A percentile compares a stretch with the other conserved stretches of the same genome.
phyloP scores from a whole-genome alignment of 495 filamentous ascomycete genomes.

The Xylaria longipes region DNA sequence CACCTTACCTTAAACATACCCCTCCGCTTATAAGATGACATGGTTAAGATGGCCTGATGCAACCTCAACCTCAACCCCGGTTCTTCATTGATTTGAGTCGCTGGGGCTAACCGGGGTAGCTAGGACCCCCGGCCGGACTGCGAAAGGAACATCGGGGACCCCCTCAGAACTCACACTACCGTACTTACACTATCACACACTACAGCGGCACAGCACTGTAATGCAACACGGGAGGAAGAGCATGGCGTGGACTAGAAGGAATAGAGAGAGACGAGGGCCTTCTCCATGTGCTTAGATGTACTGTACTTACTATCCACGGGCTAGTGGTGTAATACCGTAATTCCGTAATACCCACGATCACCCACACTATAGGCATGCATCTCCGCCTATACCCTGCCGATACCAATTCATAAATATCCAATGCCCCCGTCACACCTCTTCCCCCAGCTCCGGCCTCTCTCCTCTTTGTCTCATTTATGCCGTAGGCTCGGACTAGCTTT shows the following conservation, averaged over 20 bases:
- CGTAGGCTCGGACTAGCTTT: background rate
- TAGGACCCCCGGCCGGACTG: conserved; percentile 2
- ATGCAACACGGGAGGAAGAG: background rate
- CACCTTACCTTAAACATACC: conserved; percentile 12
- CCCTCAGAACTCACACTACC: conserved; percentile 1
- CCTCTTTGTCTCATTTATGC: conserved; percentile 12
- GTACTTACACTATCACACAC: background rate
- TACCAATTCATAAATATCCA: conserved; percentile 14
- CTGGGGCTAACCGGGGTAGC: conserved; percentile 25
- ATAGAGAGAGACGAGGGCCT: background rate
- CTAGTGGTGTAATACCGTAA: background rate
- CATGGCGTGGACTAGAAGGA: background rate
- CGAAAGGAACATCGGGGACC: conserved; percentile 8
- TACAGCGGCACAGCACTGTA: background rate
- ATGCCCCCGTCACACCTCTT: conserved; percentile 3
- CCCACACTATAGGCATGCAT: conserved; percentile 1
- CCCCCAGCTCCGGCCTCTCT: background rate
- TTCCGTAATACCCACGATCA: conserved; percentile 5
- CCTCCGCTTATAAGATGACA: conserved; percentile 16
- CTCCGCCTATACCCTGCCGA: conserved; percentile 12
- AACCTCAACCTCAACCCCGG: conserved; percentile 27
- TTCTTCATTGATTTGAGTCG: conserved; percentile 25
- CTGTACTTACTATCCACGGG: background rate
- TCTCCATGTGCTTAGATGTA: conserved; percentile 7
- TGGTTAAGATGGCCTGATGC: conserved; percentile 24